Percentiles rank a stretch among this genome's conserved stretches.
Conservation (phyloP, 2,329 filamentous ascomycete species). For the Claviceps sp. region DNA sequence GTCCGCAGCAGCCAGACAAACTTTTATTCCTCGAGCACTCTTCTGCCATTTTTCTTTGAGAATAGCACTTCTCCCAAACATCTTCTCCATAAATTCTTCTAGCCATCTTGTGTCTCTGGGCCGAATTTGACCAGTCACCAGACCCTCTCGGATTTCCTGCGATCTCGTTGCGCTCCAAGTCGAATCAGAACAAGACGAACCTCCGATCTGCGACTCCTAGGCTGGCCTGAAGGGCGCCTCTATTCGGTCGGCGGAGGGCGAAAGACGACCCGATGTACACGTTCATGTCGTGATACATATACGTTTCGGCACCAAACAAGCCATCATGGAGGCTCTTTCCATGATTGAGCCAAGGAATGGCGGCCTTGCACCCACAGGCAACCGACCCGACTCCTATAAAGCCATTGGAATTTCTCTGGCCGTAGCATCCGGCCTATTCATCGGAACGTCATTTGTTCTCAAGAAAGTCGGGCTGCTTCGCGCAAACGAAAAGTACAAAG, state of each 20-base stretch:
- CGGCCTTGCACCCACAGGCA: background rate
- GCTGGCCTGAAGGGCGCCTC: background rate
- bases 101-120: background rate
- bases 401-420: constrained; percentile 76
- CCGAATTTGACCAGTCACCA: background rate
- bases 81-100: background rate
- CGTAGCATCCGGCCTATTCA: constrained; percentile 78
- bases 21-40: background rate
- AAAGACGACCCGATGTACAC: background rate
- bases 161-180: too few relatives aligned
- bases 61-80: background rate
- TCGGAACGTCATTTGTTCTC: constrained; percentile 86
- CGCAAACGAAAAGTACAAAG: constrained; percentile 92
- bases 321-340: background rate
- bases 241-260: background rate
- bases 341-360: background rate
- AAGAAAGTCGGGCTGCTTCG: constrained; percentile 87
- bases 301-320: background rate
- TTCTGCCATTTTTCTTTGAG: background rate
- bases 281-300: background rate
- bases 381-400: constrained; percentile 47
- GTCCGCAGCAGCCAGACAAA: background rate
- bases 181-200: too few relatives aligned
- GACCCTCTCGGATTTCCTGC: background rate
- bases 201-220: background rate